These are phyloP conservation scores for Botrytis fragariae DNA, from an alignment of 2,329 filamentous ascomycete genomes.

Conservation along the genomic window DNA sequence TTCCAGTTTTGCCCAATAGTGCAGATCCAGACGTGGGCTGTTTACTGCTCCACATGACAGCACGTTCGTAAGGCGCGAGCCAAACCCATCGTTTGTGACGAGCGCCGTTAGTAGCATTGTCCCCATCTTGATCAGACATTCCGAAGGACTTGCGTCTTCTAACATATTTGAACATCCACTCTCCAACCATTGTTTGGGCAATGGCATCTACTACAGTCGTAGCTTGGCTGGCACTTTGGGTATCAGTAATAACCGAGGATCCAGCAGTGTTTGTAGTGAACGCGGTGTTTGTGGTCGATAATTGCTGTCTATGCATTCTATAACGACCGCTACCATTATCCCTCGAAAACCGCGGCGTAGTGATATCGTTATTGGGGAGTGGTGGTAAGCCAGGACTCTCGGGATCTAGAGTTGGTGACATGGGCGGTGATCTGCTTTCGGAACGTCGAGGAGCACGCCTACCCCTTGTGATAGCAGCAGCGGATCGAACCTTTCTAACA, in stretches of 20 bases:
- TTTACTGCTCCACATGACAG: slow-evolving; percentile 98
- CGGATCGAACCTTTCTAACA: slow-evolving; percentile 82
- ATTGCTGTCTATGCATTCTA: slow-evolving; percentile 52
- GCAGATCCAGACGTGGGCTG: slow-evolving; percentile 86
- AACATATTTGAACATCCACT: slow-evolving; percentile 94
- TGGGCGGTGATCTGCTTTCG: slow-evolving; percentile 59
- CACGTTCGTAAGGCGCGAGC: slow-evolving; percentile 93
- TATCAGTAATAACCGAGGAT: slow-evolving; percentile 6
- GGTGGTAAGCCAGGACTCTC: slow-evolving; percentile 72
- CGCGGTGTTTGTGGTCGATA: slow-evolving; percentile 57
- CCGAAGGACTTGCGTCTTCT: slow-evolving; percentile 88
- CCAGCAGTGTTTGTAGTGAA: slow-evolving; percentile 34
- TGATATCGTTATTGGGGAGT: slow-evolving; percentile 70
- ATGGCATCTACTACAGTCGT: slow-evolving; percentile 92
- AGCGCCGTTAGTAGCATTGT: slow-evolving; percentile 61
- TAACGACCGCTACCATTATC: slow-evolving; percentile 45
- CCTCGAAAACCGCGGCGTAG: slow-evolving; percentile 50
- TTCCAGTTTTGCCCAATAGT: slow-evolving; percentile 87
- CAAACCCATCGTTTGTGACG: slow-evolving; percentile 98
- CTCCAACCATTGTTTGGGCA: slow-evolving; percentile 96
- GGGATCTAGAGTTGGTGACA: slow-evolving; percentile 64
- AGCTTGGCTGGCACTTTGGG: slow-evolving; percentile 51
- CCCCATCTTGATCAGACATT: slow-evolving; percentile 65
- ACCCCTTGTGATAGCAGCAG: slow-evolving; percentile 63
- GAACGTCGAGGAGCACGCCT: slow-evolving; percentile 49